Evolutionary conservation across 176 grass and related monocot genomes (phyloP).

Genomic region (Ensete glaucum): DNA sequence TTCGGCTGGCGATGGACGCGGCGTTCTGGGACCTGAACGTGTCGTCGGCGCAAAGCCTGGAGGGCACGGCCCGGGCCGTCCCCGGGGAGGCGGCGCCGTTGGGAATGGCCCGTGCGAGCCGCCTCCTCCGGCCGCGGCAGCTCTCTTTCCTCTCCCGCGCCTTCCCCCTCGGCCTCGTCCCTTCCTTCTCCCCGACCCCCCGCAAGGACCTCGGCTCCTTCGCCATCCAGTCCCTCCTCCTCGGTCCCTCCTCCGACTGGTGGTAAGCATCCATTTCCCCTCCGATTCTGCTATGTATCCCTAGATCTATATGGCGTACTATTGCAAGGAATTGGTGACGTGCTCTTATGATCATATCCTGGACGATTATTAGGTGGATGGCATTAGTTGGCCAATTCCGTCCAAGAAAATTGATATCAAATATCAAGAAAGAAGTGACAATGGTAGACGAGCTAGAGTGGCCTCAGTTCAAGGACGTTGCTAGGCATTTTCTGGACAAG

Average conservation of each 20-base stretch:
- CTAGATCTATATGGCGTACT: too few relatives aligned
- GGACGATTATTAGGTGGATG: slow-evolving; percentile 20
- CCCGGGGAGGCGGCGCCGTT: slow-evolving; percentile 15
- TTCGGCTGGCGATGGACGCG: slow-evolving; percentile 23
- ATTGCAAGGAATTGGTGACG: not conserved
- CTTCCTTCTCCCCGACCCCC: slow-evolving; percentile 2
- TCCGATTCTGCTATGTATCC: not conserved
- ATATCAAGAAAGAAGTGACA: slow-evolving; percentile 20
- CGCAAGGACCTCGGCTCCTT: slow-evolving; percentile 20
- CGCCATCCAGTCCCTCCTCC: slow-evolving; percentile 15
- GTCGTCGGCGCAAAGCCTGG: slow-evolving; percentile 15
- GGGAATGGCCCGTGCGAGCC: slow-evolving; percentile 12
- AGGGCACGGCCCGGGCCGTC: slow-evolving; percentile 12
- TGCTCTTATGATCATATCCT: not conserved
- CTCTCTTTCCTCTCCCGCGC: slow-evolving; percentile 20
- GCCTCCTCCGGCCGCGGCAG: slow-evolving; percentile 23
- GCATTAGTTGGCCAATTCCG: slow-evolving; percentile 20
- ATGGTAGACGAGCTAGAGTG: slow-evolving; percentile 16
- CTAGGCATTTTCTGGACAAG: slow-evolving; percentile 21
- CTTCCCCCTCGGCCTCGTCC: slow-evolving; percentile 23
- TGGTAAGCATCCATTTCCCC: slow-evolving; percentile 3
- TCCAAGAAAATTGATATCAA: slow-evolving; percentile 25
- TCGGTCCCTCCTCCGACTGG: not conserved
- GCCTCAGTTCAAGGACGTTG: slow-evolving; percentile 13
- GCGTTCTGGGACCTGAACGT: slow-evolving; percentile 25